Conservation (phyloP, 2,329 filamentous ascomycete species). For the Colletotrichum musicola region DNA sequence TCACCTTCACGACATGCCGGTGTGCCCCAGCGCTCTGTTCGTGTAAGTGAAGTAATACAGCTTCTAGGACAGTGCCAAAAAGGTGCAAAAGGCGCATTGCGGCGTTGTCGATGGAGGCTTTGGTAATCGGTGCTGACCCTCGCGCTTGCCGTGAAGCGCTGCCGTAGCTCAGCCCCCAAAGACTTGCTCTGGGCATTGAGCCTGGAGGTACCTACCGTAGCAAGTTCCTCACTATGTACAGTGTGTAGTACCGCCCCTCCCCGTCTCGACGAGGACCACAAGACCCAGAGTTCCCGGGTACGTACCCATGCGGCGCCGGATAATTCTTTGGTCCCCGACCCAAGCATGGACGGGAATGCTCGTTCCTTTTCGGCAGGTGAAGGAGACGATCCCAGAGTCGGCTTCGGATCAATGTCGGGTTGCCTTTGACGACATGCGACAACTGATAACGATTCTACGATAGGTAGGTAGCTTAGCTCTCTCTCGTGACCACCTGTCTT, state of each 20-base stretch:
- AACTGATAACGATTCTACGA: slow-evolving; percentile 19
- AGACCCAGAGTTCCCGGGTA: slow-evolving; percentile 1
- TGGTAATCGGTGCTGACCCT: slow-evolving; percentile 9
- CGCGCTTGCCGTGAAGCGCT: slow-evolving; percentile 3
- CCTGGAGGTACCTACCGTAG: too few relatives aligned
- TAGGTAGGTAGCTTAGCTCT: neutral
- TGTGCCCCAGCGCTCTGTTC: too few relatives aligned
- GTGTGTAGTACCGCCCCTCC: too few relatives aligned
- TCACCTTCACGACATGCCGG: too few relatives aligned
- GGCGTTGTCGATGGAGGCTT: too few relatives aligned
- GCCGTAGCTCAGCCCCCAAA: slow-evolving; percentile 9
- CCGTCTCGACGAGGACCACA: too few relatives aligned
- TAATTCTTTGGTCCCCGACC: neutral
- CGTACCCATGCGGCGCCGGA: slow-evolving; percentile 18
- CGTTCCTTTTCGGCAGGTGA: slow-evolving; percentile 34
- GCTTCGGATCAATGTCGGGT: slow-evolving; percentile 38
- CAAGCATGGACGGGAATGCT: neutral
- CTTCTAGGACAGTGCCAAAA: too few relatives aligned
- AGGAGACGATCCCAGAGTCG: slow-evolving; percentile 33
- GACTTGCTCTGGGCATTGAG: neutral
- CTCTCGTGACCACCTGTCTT: neutral
- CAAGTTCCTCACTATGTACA: too few relatives aligned
- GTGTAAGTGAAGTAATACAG: too few relatives aligned
- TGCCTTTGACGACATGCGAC: slow-evolving; percentile 37
- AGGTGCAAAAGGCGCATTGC: too few relatives aligned